A percentile compares a stretch with the other conserved stretches of the same genome.
Conservation (phyloP, 108 stramenopile genomes). For the Pseudonitzschia delicatissima region DNA sequence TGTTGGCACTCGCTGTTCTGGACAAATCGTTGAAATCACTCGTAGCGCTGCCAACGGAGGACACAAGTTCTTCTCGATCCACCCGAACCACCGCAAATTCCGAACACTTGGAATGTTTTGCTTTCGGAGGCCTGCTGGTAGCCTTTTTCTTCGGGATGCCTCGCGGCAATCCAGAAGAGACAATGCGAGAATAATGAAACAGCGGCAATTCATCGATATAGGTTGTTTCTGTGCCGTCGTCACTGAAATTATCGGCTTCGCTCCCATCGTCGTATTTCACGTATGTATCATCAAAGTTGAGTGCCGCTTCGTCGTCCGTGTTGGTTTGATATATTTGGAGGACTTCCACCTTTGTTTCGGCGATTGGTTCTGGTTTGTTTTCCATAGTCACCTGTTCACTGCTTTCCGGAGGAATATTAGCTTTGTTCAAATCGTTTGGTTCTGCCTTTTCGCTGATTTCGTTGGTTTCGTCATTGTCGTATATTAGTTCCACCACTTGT, state of each 20-base stretch:
- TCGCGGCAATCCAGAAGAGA: not conserved
- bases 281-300: not conserved
- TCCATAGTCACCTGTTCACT: too few species aligned
- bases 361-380: too few species aligned
- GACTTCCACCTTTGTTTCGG: not conserved
- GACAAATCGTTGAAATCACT: not conserved
- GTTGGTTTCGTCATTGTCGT: too few species aligned
- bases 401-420: too few species aligned
- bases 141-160: not conserved
- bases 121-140: not conserved
- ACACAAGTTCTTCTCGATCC: conserved; percentile 8
- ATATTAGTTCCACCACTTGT: too few species aligned
- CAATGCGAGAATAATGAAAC: conserved; percentile 15
- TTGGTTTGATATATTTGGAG: too few species aligned
- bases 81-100: conserved; percentile 8
- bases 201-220: conserved; percentile 11
- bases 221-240: conserved; percentile 6
- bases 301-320: not conserved
- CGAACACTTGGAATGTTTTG: conserved; percentile 3
- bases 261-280: not conserved
- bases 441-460: too few species aligned
- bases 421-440: too few species aligned
- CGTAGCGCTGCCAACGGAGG: not conserved
- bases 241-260: not conserved
- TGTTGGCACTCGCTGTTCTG: not conserved